Base-by-base conservation (phyloP, 495 filamentous ascomycete genomes). In the Penicillium tannophilum region DNA sequence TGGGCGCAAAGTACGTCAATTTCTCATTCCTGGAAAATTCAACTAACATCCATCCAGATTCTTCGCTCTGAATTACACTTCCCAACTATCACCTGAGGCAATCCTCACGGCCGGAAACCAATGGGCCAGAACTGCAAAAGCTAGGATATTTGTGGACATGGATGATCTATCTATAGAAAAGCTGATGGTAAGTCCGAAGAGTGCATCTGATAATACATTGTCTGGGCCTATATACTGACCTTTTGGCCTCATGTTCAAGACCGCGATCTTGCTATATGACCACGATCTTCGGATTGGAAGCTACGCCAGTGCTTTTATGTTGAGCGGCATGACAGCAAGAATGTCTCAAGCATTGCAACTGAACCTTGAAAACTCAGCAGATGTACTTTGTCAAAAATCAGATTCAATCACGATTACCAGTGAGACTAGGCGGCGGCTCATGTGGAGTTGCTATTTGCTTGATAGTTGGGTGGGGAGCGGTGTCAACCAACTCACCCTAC, bases 391-490 rank as follows among this genome's bases (percentile, higher is more conserved):
- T 35, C 12, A 53, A 10, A 58, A 63, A 0, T 19, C 49, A 9
- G 59, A 60, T 3, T 64, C 59, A 17, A 63, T 64, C 4, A 45
- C 59, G 0, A 63, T 63, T 1, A 65, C 54, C 19, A 65, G 62
- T 31, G 73, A 76, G 54, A 62, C 63, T 14, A 68, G 73, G 4
- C 63, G 73, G 16, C 63, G 73, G 6, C 56, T 76, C 7, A 74
- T 74, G 67, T 76, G 73, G 73, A 69, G 69, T 44, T 74, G 71
- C 33, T 76, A 74, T 53, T 61, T 76, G 33, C 65, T 72, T 44
- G 73, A 76, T 59, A 63, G 69, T 4, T 67, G 71, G 20, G 66
- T 72, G 4, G 69, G 71, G 6, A 73, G 69, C 11, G 70, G 70
- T 17, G 70, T 73, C 1, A 68, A 73, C 35, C 70, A 73, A 45